Conservation (phyloP, 1,139 yeast genomes). For the Candida tropicalis region DNA sequence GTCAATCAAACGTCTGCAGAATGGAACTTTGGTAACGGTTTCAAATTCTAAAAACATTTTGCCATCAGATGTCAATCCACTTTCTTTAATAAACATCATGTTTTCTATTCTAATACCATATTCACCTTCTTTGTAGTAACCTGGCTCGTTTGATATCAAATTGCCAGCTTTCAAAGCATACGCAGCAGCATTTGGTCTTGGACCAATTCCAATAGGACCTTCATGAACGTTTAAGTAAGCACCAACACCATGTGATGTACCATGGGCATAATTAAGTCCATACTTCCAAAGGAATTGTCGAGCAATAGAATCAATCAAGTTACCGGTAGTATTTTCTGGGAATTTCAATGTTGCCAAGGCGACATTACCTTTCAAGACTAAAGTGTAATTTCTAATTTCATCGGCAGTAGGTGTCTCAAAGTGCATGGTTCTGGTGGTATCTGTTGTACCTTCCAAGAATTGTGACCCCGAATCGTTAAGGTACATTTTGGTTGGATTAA, state of each 20-base stretch:
- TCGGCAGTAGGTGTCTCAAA: constrained; percentile 69
- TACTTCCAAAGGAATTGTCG: constrained; percentile 85
- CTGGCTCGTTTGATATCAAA: constrained; percentile 91
- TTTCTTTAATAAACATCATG: constrained; percentile 64
- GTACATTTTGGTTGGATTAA: constrained; percentile 78
- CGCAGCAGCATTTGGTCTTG: constrained; percentile 51
- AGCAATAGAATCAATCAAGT: constrained; percentile 81
- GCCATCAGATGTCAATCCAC: constrained; percentile 47
- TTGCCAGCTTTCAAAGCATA: constrained; percentile 68
- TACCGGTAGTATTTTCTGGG: constrained; percentile 88
- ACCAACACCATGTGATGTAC: constrained; percentile 98
- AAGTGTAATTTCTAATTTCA: constrained; percentile 76
- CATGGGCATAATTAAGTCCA: constrained; percentile 93
- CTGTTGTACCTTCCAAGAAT: constrained; percentile 93
- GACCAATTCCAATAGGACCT: constrained; percentile 93
- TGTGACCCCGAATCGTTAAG: constrained; percentile 94
- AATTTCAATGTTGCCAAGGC: constrained; percentile 76
- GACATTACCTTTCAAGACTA: constrained; percentile 90
- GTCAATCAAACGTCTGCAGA: constrained; percentile 37
- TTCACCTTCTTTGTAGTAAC: constrained; percentile 88
- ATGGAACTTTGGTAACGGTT: constrained; percentile 89
- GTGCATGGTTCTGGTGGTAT: constrained; percentile 91
- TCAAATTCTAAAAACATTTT: constrained; percentile 73
- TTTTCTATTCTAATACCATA: constrained; percentile 95
- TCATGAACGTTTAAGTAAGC: constrained; percentile 92